Percentiles rank a stretch among this genome's conserved stretches.
These are phyloP conservation scores for Lignosus rhinocerotis DNA, from an alignment of 1,284 basidiomycete genomes.

Conservation along the genomic window DNA sequence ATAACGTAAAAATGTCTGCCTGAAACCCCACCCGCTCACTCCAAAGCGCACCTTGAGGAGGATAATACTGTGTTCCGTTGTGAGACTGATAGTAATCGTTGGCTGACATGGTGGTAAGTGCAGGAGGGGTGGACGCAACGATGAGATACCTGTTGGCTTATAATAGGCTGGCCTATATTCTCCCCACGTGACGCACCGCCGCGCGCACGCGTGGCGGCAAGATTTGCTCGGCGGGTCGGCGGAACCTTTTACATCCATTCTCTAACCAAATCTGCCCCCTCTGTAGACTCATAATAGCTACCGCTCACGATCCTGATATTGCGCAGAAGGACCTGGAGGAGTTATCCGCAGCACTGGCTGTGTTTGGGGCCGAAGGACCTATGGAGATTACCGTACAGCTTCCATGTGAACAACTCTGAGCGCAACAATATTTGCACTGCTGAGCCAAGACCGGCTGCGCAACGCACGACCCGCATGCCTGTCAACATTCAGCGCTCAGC, in stretches of 20 bases:
- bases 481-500: too few relatives aligned
- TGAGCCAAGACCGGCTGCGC: not conserved
- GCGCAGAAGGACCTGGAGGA: not conserved
- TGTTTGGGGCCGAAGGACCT: not conserved
- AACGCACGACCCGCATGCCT: not conserved
- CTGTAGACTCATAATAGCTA: not conserved
- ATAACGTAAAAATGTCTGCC: not conserved
- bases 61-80: constrained; percentile 65
- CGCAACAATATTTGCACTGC: not conserved
- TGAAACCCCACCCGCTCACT: not conserved
- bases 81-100: constrained; percentile 69
- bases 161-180: constrained; percentile 5
- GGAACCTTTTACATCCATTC: not conserved
- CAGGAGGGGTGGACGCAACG: constrained; percentile 8
- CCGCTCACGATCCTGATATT: not conserved
- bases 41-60: constrained; percentile 56
- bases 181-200: constrained; percentile 13
- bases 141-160: constrained; percentile 13
- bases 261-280: constrained; percentile 5
- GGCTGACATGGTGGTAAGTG: constrained; percentile 56
- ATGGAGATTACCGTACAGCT: not conserved
- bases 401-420: not conserved
- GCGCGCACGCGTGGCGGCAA: not conserved
- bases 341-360: constrained; percentile 6
- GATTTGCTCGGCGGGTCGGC: not conserved